phyloP scores from a whole-genome alignment of 176 grass and related monocot species.

The Chrysopogon serrulatus region DNA sequence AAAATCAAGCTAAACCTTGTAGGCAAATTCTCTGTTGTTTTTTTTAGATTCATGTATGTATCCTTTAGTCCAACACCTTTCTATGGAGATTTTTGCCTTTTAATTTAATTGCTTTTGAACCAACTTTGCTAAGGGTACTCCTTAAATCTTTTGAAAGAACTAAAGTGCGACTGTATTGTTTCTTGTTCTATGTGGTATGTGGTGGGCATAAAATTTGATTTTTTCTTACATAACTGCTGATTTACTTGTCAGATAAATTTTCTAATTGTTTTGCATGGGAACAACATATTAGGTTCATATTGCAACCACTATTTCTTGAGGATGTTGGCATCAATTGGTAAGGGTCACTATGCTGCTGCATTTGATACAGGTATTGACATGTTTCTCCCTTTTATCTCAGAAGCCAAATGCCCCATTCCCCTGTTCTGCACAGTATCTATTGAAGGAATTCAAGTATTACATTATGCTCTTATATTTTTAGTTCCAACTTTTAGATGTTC shows the following conservation, averaged over 20 bases:
- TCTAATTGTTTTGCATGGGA: slow-evolving; percentile 6
- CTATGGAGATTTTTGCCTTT: not conserved
- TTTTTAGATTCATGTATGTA: not conserved
- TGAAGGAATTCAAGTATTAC: not conserved
- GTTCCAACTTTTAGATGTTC: not conserved
- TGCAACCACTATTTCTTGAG: slow-evolving; percentile 99
- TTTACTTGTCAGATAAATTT: slow-evolving; percentile 4
- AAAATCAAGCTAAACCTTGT: not conserved
- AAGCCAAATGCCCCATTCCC: not conserved
- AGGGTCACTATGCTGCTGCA: slow-evolving; percentile 77
- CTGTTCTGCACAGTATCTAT: not conserved
- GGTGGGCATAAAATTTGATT: not conserved
- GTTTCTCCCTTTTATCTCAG: not conserved
- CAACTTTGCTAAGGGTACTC: not conserved
- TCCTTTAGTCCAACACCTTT: slow-evolving; percentile 1
- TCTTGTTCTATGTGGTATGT: not conserved
- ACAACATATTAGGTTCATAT: slow-evolving; percentile 62
- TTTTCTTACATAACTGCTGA: not conserved
- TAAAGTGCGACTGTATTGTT: not conserved
- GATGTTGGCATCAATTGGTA: slow-evolving; percentile 85
- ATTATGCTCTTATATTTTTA: slow-evolving; percentile 7
- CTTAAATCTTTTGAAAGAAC: slow-evolving; percentile 14
- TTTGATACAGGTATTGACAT: slow-evolving; percentile 60
- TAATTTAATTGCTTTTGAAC: slow-evolving; percentile 11
- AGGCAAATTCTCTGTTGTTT: not conserved